A percentile compares a stretch with the other conserved stretches of the same genome.
These are phyloP conservation scores for Backusella australiensis DNA, from an alignment of 192 early-diverging fungal genomes.

Conservation along the genomic window DNA sequence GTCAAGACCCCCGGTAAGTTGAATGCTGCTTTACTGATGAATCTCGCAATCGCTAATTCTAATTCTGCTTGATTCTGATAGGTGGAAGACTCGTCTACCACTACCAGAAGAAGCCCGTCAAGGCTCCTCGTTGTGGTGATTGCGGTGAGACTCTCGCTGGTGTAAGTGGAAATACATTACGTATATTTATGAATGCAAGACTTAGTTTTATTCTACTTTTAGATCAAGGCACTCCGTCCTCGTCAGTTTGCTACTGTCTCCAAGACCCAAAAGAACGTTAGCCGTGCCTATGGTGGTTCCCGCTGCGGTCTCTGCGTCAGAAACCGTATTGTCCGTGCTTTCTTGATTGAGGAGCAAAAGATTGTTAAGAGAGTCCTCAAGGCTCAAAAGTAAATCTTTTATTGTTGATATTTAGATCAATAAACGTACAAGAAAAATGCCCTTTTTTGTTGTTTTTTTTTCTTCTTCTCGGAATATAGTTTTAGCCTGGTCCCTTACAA, in stretches of 20 bases:
- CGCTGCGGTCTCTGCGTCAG: constrained; percentile 82
- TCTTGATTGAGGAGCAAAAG: constrained; percentile 99
- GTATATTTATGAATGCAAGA: no score
- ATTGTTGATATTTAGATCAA: neutral
- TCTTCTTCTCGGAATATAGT: neutral
- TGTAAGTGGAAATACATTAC: constrained; percentile 48
- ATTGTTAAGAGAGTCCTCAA: constrained; percentile 99
- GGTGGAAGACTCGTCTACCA: constrained; percentile 91
- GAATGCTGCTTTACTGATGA: neutral
- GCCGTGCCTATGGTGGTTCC: constrained; percentile 96
- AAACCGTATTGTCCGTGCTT: constrained; percentile 93
- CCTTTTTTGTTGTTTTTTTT: neutral
- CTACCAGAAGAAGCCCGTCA: constrained; percentile 91
- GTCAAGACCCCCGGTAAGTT: constrained; percentile 81
- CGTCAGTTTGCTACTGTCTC: constrained; percentile 87
- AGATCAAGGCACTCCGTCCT: constrained; percentile 76
- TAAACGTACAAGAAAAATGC: neutral
- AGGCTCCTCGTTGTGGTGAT: constrained; percentile 95
- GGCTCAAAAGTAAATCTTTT: constrained; percentile 41
- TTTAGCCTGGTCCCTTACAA: neutral
- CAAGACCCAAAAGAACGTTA: constrained; percentile 90
- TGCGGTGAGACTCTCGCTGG: constrained; percentile 89
- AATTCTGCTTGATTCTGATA: neutral
- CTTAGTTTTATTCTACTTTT: neutral
- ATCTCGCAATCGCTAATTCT: neutral